phyloP scores from a whole-genome alignment of 169 alveolate genomes.

The Plasmodium cynomolgi region DNA sequence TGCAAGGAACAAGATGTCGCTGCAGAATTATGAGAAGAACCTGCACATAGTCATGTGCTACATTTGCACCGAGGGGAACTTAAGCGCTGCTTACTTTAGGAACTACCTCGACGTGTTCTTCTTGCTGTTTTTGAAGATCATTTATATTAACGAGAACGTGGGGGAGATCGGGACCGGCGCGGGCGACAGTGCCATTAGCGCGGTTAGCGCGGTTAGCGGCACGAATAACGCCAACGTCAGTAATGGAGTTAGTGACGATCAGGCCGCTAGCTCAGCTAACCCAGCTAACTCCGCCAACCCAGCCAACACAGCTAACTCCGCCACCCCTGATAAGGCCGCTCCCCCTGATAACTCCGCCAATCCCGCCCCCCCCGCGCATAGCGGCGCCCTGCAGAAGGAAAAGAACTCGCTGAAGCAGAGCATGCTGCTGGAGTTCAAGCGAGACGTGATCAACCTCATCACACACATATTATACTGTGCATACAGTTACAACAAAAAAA shows the following conservation, averaged over 20 bases:
- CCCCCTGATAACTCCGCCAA: too few relatives aligned
- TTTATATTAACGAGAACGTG: slow-evolving; percentile 40
- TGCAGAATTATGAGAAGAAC: slow-evolving; percentile 54
- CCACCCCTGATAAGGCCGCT: too few relatives aligned
- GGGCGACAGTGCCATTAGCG: neutral
- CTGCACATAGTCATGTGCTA: slow-evolving; percentile 40
- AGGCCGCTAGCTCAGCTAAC: neutral
- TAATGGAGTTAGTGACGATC: neutral
- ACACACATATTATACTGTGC: slow-evolving; percentile 6
- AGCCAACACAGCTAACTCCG: neutral
- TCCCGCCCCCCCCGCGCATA: too few relatives aligned
- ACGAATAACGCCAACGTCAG: neutral
- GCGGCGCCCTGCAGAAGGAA: neutral
- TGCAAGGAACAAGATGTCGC: slow-evolving; percentile 3
- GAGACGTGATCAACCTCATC: slow-evolving; percentile 17
- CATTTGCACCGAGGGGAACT: slow-evolving; percentile 72
- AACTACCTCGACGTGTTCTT: slow-evolving; percentile 67
- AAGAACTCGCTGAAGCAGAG: slow-evolving; percentile 19
- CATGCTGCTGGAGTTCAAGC: slow-evolving; percentile 20
- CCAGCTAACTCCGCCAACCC: neutral
- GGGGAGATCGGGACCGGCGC: neutral
- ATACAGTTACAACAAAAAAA: neutral
- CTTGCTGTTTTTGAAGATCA: slow-evolving; percentile 31
- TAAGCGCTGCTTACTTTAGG: slow-evolving; percentile 31
- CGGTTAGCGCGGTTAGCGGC: neutral